phyloP scores from a whole-genome alignment of 169 alveolate species.

The Cryptosporidium viatorum region DNA sequence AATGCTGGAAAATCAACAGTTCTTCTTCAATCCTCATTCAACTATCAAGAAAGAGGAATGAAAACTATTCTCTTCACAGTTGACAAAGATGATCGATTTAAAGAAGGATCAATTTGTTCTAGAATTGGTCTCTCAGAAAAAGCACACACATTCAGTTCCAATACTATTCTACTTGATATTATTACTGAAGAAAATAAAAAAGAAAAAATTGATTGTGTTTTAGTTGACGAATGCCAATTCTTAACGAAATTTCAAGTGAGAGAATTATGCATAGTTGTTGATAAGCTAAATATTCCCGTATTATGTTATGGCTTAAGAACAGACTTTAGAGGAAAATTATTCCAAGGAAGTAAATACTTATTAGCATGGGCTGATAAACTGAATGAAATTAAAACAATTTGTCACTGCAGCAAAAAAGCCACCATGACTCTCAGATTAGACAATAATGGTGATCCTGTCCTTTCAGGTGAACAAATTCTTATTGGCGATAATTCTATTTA shows the following conservation, averaged over 20 bases:
- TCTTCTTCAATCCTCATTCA: slow-evolving; percentile 65
- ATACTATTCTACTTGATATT: slow-evolving; percentile 9
- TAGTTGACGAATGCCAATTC: slow-evolving; percentile 53
- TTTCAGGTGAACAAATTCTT: slow-evolving; percentile 46
- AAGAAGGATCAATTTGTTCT: slow-evolving; percentile 13
- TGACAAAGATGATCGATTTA: not conserved
- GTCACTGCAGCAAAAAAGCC: slow-evolving; percentile 64
- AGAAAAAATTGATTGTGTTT: slow-evolving; percentile 26
- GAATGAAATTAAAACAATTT: slow-evolving; percentile 54
- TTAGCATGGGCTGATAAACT: slow-evolving; percentile 73
- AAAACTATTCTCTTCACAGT: slow-evolving; percentile 38
- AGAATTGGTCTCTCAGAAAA: slow-evolving; percentile 66
- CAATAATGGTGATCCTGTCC: not conserved
- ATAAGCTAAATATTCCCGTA: slow-evolving; percentile 43
- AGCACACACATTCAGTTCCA: not conserved
- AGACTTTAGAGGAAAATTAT: slow-evolving; percentile 50
- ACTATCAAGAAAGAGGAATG: slow-evolving; percentile 62
- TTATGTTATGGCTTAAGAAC: slow-evolving; percentile 66
- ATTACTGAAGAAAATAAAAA: not conserved
- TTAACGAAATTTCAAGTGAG: slow-evolving; percentile 42
- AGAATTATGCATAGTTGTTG: slow-evolving; percentile 42
- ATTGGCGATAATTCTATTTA: slow-evolving; percentile 36
- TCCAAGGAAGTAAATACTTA: slow-evolving; percentile 55
- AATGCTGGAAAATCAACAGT: slow-evolving; percentile 71
- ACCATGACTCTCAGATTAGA: slow-evolving; percentile 56